phyloP scores from a whole-genome alignment of 176 grass and related monocot species.

The Elymus sibiricus region DNA sequence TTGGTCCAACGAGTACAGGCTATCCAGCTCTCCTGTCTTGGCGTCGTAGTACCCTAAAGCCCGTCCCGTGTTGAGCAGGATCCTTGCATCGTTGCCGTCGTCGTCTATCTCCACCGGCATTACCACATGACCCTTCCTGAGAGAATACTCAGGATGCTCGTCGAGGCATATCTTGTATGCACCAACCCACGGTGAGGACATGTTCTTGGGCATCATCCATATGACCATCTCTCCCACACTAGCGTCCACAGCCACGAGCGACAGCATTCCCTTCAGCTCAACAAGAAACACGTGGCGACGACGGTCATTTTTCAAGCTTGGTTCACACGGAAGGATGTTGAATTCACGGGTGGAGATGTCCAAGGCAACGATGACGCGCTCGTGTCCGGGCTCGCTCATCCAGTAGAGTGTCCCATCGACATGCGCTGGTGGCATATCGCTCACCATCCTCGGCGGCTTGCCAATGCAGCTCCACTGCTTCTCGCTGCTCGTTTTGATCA shows the following conservation, averaged over 20 bases:
- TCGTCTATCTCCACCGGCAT: neutral
- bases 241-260: neutral
- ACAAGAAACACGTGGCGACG: neutral
- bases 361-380: neutral
- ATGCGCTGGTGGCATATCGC: conserved; percentile 2
- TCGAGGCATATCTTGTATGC: neutral
- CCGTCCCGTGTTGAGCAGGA: neutral
- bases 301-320: neutral
- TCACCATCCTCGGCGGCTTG: neutral
- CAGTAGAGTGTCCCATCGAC: conserved; percentile 19
- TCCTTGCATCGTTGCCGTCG: neutral
- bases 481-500: neutral
- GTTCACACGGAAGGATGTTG: neutral
- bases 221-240: neutral
- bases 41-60: conserved; percentile 1
- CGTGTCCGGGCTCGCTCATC: neutral
- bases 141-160: neutral
- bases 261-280: neutral
- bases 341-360: neutral
- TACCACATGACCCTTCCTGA: neutral
- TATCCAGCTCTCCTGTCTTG: neutral
- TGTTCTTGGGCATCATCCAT: neutral
- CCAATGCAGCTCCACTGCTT: neutral
- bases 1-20: neutral
- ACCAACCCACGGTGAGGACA: neutral